Conservation (phyloP, 163 green algal genomes). For the Scenedesmus sp. region DNA sequence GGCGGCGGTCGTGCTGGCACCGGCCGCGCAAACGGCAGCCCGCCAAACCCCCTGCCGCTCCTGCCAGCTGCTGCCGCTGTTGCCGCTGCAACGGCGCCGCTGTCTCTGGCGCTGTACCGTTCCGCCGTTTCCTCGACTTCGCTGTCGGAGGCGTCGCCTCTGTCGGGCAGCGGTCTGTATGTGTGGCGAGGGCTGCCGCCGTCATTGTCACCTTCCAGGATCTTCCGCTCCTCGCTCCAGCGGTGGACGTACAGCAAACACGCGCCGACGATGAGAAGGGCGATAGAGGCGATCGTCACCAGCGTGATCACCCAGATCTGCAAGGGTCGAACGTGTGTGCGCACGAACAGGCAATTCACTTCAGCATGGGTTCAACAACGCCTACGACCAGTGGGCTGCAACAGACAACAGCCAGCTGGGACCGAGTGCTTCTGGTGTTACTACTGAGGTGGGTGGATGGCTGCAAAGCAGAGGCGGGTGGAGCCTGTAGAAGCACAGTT, state of each 20-base stretch:
- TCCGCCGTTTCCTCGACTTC: conserved; percentile 1
- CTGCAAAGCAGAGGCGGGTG: no score
- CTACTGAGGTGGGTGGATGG: no score
- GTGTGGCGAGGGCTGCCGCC: not conserved
- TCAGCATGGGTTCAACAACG: not conserved
- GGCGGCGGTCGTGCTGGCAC: not conserved
- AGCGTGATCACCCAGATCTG: conserved; percentile 54
- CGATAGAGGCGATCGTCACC: conserved; percentile 41
- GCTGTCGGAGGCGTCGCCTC: conserved; percentile 8
- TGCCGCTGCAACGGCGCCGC: not conserved
- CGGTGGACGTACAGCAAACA: conserved; percentile 43
- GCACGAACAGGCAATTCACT: not conserved
- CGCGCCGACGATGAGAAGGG: conserved; percentile 33
- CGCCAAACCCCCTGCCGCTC: not conserved
- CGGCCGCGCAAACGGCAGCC: not conserved
- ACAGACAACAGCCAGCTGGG: no score
- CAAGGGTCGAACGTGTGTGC: no score
- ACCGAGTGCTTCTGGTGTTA: no score
- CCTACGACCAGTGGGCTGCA: conserved; percentile 30
- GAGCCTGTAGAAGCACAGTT: no score
- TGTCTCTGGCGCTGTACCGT: not conserved
- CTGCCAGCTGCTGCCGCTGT: not conserved
- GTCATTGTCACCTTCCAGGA: not conserved
- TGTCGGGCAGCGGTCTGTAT: conserved; percentile 28
- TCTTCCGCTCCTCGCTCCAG: conserved; percentile 26